A percentile compares a stretch with the other conserved stretches of the same genome.
Conservation (phyloP, 2,329 filamentous ascomycete genomes). For the Myriangium duriaei region DNA sequence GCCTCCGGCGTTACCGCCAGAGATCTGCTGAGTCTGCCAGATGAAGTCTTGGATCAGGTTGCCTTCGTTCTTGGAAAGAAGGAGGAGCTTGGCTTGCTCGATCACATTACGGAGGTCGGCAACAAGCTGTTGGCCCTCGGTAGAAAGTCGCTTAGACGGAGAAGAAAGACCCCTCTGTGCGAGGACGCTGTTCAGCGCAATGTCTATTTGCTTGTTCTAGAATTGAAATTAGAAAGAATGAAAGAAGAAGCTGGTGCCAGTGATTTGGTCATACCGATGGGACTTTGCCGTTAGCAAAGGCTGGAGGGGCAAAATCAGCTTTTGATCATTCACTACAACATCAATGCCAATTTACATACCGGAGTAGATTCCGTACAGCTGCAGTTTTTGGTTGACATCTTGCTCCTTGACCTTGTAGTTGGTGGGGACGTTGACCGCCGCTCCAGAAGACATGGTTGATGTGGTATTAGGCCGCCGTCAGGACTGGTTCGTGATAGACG, state of each 20-base stretch:
- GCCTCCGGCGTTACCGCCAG: slow-evolving; percentile 45
- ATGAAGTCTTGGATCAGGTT: slow-evolving; percentile 94
- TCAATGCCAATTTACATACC: slow-evolving; percentile 33
- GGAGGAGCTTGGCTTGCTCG: slow-evolving; percentile 67
- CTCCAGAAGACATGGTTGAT: slow-evolving; percentile 16
- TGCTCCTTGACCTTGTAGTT: slow-evolving; percentile 65
- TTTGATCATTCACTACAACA: no score
- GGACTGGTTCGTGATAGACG: no score
- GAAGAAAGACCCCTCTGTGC: slow-evolving; percentile 54
- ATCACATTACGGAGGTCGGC: slow-evolving; percentile 68
- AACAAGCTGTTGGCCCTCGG: slow-evolving; percentile 69
- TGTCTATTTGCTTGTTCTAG: slow-evolving; percentile 88
- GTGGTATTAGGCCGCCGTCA: slow-evolving; percentile 1
- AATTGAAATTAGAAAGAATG: background rate
- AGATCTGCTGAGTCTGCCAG: slow-evolving; percentile 76
- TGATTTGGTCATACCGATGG: slow-evolving; percentile 76
- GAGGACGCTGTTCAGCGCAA: slow-evolving; percentile 82
- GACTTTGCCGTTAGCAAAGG: slow-evolving; percentile 79
- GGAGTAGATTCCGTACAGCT: slow-evolving; percentile 79
- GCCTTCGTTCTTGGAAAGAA: slow-evolving; percentile 89
- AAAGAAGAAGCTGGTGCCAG: background rate
- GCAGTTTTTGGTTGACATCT: slow-evolving; percentile 85
- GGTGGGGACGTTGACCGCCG: slow-evolving; percentile 57
- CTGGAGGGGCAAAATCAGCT: slow-evolving; percentile 29
- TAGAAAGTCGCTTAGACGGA: slow-evolving; percentile 65